phyloP scores from a whole-genome alignment of 371 early-diverging fungal species.

The Lichtheimia hyalospora region DNA sequence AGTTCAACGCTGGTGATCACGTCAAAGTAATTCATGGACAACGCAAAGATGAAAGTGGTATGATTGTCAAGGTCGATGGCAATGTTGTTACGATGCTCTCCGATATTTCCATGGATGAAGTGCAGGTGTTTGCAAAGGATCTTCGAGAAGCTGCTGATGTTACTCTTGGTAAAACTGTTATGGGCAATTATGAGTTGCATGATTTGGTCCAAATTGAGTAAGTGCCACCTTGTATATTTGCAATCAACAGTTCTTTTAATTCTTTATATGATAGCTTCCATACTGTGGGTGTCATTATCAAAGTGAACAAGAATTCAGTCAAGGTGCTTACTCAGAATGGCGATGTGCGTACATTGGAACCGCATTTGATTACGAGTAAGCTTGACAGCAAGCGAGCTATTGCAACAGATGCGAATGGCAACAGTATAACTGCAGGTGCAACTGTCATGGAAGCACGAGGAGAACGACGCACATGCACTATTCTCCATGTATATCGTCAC shows the following conservation, averaged over 20 bases:
- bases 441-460: constrained; percentile 71
- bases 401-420: constrained; percentile 77
- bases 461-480: constrained; percentile 61
- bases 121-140: constrained; percentile 87
- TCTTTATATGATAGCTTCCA: constrained; percentile 42
- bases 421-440: constrained; percentile 80
- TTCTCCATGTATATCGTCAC: constrained; percentile 71
- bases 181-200: constrained; percentile 75
- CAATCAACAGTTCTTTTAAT: background rate
- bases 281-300: constrained; percentile 83
- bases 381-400: constrained; percentile 69
- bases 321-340: constrained; percentile 84
- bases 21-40: constrained; percentile 92
- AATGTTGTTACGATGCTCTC: constrained; percentile 82
- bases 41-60: constrained; percentile 85
- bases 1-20: constrained; percentile 89
- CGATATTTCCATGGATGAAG: constrained; percentile 74
- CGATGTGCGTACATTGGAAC: constrained; percentile 63
- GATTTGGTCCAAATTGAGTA: constrained; percentile 87
- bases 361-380: constrained; percentile 71
- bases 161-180: constrained; percentile 44
- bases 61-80: constrained; percentile 80
- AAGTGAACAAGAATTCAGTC: constrained; percentile 75
- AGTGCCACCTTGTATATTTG: constrained; percentile 14
- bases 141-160: constrained; percentile 72